Percentiles rank a stretch among this genome's conserved stretches.
Conservation (phyloP, 495 filamentous ascomycete species). For the Bryoglossum gracile region DNA sequence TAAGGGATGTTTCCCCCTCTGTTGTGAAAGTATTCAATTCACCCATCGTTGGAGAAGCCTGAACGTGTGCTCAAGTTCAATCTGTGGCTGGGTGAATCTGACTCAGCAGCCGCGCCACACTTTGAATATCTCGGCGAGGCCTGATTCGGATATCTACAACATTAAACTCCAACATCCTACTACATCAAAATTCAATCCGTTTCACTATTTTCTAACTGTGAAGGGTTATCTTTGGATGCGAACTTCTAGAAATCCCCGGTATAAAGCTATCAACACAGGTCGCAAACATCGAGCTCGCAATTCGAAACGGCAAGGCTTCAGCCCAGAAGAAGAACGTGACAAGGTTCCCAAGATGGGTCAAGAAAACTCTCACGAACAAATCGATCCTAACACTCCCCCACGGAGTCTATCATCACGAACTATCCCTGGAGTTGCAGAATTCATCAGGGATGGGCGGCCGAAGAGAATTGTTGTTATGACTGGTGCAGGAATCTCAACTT, state of each 20-base stretch:
- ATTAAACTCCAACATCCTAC: not conserved
- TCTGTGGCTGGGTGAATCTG: not conserved
- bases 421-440: constrained; percentile 64
- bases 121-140: not conserved
- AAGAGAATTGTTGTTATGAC: constrained; percentile 74
- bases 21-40: no score
- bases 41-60: no score
- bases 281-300: constrained; percentile 19
- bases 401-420: constrained; percentile 58
- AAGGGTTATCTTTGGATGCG: not conserved
- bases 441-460: constrained; percentile 60
- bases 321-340: not conserved
- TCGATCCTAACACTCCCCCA: constrained; percentile 58
- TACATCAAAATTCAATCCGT: not conserved
- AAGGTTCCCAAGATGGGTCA: constrained; percentile 52
- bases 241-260: not conserved
- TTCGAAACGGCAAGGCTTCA: constrained; percentile 10
- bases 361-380: constrained; percentile 48
- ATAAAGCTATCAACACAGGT: constrained; percentile 12
- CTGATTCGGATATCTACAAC: not conserved
- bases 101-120: not conserved
- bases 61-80: no score
- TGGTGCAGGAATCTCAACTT: constrained; percentile 55
- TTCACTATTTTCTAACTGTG: not conserved
- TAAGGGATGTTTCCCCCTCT: no score